Conservation (phyloP, 169 alveolate genomes). For the Eimeria tenella region DNA sequence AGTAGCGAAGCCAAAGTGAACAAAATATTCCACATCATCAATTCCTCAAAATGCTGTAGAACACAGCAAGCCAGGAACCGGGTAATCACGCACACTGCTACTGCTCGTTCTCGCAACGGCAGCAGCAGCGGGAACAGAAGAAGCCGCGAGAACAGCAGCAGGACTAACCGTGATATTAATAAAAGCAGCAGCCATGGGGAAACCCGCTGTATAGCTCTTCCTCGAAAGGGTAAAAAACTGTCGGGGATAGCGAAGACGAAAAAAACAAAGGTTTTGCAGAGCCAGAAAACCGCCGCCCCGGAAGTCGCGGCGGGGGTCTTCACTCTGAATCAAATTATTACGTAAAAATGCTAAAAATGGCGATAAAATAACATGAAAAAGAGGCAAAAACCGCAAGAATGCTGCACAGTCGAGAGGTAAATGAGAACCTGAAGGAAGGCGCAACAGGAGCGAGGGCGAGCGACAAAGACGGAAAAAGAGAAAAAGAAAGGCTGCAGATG, state of each 20-base stretch:
- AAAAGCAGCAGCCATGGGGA: conserved; percentile 59
- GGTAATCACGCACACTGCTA: neutral
- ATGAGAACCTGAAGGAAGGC: neutral
- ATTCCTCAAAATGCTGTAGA: neutral
- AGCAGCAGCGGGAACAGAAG: neutral
- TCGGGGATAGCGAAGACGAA: neutral
- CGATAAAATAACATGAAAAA: neutral
- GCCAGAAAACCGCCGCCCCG: conserved; percentile 54
- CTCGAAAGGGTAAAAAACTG: neutral
- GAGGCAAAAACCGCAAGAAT: neutral
- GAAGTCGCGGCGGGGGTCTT: conserved; percentile 51
- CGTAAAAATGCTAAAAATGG: neutral
- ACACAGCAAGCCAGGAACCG: neutral
- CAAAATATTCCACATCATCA: neutral
- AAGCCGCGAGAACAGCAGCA: conserved; percentile 3
- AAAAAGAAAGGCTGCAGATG: neutral
- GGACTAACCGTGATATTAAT: conserved; percentile 33
- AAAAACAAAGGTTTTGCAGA: conserved; percentile 30
- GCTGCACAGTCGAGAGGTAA: neutral
- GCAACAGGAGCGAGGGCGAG: neutral
- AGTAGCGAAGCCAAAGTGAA: neutral
- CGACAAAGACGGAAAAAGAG: neutral
- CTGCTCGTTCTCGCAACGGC: neutral
- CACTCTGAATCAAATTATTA: conserved; percentile 20
- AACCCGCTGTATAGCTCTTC: conserved; percentile 49